Evolutionary conservation across 2,329 filamentous ascomycete species (phyloP), one percentile per base, ranked within the genome.

Genomic region (Fusarium globosum): DNA sequence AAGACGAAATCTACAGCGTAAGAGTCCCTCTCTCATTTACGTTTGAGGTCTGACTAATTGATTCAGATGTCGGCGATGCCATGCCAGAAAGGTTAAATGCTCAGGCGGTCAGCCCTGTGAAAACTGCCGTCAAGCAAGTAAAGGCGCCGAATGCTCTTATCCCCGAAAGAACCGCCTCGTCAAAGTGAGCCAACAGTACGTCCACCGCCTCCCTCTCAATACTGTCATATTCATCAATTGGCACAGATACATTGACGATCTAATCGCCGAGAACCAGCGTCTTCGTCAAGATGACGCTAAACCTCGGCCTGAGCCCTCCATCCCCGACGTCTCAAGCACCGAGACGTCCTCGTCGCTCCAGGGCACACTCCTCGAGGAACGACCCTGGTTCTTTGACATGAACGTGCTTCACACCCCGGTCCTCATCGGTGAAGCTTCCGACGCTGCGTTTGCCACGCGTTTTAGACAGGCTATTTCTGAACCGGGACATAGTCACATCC

Each of bases 381-480:
- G 73, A 3, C 80, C 81, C 8, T 83, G 81, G 81, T 83, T 82
- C 72, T 76, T 81, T 30, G 76, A 79, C 36, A 78, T 80, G 68
- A 79, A 77, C 53, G 76, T 80, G 20, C 78, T 80, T 28, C 78
- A 80, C 38, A 81, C 80, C 5, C 81, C 81, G 3, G 78, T 82
- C 20, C 68, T 82, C 23, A 79, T 83, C 39, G 80, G 79, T n/a
- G 81, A 83, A 57, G 80, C 80, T 2, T 81, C 81, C 20, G 81
- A 83, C 43, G 76, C 79, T 16, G 80, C 81, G 18, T 83, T 83
- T 42, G 81, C 81, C 4, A 82, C 81, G 0, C 81, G 81, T 2
- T 80, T 82, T 53, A 72, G 81, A 12, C 81, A 83, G 68, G 80
- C 79, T 23, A 78, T 82, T 16, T 78, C 81, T 0, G 76, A 79